Evolutionary conservation across 1,284 basidiomycete species (phyloP), one percentile per base, ranked within the genome.

Genomic region (Chondrostereum purpureum): DNA sequence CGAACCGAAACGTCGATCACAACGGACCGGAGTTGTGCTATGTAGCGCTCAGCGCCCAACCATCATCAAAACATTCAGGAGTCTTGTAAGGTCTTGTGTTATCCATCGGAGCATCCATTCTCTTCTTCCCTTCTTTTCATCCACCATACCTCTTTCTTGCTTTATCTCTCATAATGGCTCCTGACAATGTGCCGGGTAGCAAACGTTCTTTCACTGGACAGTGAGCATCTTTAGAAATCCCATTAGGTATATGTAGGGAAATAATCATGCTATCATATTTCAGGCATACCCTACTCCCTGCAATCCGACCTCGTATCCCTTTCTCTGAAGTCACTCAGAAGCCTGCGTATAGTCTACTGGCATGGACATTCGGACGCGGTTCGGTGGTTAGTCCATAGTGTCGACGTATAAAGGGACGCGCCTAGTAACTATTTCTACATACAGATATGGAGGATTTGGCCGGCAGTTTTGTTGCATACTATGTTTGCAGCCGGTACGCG

Each of bases 371-470:
- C 55, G 78, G 78, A n/a, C 64, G 76, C 21, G 78, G 77, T 17
- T 75, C 77, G 6, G 78, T 80, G 46, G 78, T 66, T 38, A 33
- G 63, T 55, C 8, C 27, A 19, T 3, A 27, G 3, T 20, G 23
- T 35, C 20, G n/a, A n/a, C n/a, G n/a, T n/a, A n/a, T n/a, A n/a
- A n/a, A n/a, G n/a, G n/a, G n/a, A n/a, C n/a, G n/a, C n/a, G n/a
- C n/a, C n/a, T n/a, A n/a, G n/a, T n/a, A n/a, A n/a, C n/a, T n/a
- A n/a, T 11, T 2, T 14, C 39, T n/a, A 20, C 13, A 17, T 31
- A 21, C 53, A 81, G 78, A 68, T 82, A 12, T 80, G 78, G 75
- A 68, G 73, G 41, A 80, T 82, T 55, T 84, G 80, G 80, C 80
- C 79, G 0, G 79, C 80, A 0, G 78, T 82, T 2, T 52, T 80